phyloP scores from a whole-genome alignment of 139 green algal genomes.

The Dunaliella primolecta region DNA sequence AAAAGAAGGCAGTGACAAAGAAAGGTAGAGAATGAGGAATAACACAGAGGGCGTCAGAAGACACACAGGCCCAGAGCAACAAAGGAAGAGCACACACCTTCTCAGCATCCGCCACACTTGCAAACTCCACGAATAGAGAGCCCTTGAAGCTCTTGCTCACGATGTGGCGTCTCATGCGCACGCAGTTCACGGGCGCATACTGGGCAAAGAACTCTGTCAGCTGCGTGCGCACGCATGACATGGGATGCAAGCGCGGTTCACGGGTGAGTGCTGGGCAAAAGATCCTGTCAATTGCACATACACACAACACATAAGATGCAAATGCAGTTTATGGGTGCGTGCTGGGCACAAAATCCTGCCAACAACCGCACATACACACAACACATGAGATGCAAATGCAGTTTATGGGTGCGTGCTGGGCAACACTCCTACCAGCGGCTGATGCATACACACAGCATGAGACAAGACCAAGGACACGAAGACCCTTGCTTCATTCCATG shows the following conservation, averaged over 20 bases:
- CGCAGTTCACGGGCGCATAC: slow-evolving; percentile 47
- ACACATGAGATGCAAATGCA: neutral
- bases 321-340: neutral
- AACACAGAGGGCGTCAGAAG: too few relatives aligned
- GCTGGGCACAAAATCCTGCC: neutral
- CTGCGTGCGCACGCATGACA: neutral
- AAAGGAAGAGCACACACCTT: slow-evolving; percentile 36
- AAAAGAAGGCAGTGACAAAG: too few relatives aligned
- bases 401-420: neutral
- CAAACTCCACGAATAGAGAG: slow-evolving; percentile 77
- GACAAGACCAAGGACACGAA: too few relatives aligned
- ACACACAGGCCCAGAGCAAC: too few relatives aligned
- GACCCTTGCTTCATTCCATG: too few relatives aligned
- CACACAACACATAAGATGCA: neutral
- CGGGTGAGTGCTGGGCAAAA: neutral
- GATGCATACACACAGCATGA: neutral
- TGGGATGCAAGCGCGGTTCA: neutral
- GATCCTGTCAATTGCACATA: neutral
- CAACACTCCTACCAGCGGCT: neutral
- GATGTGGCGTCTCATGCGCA: slow-evolving; percentile 76
- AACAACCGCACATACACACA: neutral
- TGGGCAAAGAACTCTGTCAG: slow-evolving; percentile 54
- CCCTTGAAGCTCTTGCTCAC: slow-evolving; percentile 83
- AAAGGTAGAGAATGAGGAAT: too few relatives aligned
- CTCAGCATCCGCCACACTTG: slow-evolving; percentile 45